These are phyloP conservation scores for Rutstroemia sp. DNA, from an alignment of 2,329 filamentous ascomycete genomes.

Conservation along the genomic window DNA sequence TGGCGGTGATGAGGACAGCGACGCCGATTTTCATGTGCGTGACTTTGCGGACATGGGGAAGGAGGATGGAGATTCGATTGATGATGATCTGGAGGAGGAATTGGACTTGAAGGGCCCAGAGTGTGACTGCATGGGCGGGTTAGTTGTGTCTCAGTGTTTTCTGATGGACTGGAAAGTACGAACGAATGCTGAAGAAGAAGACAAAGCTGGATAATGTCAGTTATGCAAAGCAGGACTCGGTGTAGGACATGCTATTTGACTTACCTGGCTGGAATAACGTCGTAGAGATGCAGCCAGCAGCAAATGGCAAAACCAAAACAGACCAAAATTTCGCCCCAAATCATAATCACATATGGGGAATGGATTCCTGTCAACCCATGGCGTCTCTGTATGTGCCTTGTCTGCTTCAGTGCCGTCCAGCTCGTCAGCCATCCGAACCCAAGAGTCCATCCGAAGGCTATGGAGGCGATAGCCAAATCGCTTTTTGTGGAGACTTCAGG, in stretches of 20 bases:
- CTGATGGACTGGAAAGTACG: neutral
- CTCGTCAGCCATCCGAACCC: constrained; percentile 31
- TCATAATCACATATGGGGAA: constrained; percentile 24
- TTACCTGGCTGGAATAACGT: neutral
- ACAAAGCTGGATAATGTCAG: neutral
- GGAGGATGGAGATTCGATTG: constrained; percentile 44
- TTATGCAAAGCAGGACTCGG: too few species aligned
- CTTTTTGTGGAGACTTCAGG: constrained; percentile 7
- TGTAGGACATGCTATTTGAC: too few species aligned
- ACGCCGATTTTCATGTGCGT: constrained; percentile 35
- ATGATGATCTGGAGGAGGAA: constrained; percentile 48
- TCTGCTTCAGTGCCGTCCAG: constrained; percentile 32
- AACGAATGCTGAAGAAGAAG: constrained; percentile 13
- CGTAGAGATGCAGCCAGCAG: neutral
- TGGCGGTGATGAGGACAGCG: constrained; percentile 34
- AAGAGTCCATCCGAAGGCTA: constrained; percentile 33
- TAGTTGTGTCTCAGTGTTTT: neutral
- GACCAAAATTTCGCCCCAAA: constrained; percentile 37
- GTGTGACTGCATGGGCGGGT: constrained; percentile 12
- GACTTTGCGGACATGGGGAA: constrained; percentile 34
- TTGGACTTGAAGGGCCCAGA: constrained; percentile 37
- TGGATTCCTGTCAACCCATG: constrained; percentile 25
- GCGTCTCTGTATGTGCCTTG: constrained; percentile 27
- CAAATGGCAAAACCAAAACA: constrained; percentile 34
- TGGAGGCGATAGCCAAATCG: constrained; percentile 32